Base-by-base conservation (phyloP, 2,329 filamentous ascomycete species). In the Myrmaecium sp. region DNA sequence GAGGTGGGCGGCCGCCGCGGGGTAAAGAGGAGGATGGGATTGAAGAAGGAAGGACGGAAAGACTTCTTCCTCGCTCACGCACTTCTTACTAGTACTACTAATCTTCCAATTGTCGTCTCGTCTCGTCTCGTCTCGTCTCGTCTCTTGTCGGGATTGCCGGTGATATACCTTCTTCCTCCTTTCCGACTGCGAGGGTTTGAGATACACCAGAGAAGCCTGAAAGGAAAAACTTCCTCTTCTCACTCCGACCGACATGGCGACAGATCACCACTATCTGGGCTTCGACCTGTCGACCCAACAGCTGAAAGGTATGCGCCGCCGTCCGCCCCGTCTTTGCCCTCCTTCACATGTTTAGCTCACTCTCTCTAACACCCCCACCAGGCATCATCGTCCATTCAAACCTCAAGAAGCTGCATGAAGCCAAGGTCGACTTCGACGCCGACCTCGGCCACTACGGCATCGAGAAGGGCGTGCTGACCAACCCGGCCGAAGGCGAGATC, bases 211-310 rank as follows among this genome's bases (percentile, higher is more conserved):
- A 14, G 18, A 4, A 18, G 24, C 6, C 15, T 14, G 14, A 11
- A 26, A 9, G 20, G 16, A 26, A 15, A 16, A 18, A 18, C 14
- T 18, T 18, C 20, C 17, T 16, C 16, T 16, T 18, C 14, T 18
- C 8, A 4, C 17, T 16, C 24, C 6, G 18, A 10, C 6, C 6
- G 6, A 9, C 18, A 21, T 11, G 23, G 31, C 20, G 17, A 34
- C 30, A 27, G 25, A 26, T 28, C 21, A 30, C 5, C 17, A 78
- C 11, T 93, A 92, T 48, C 64, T 93, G 44, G 89, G 89, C 33
- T 84, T 95, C 51, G 89, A 98, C 57, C 74, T 95, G 33, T 94
- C 84, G 22, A 95, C 89, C 31, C 89, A 95, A 54, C 86, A 95
- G 51, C 66, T 95, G 31, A 95, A 98, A 66, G 84, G 81, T 72